These are phyloP conservation scores for Mycena galopus DNA, from an alignment of 768 basidiomycete genomes.

Conservation along the genomic window DNA sequence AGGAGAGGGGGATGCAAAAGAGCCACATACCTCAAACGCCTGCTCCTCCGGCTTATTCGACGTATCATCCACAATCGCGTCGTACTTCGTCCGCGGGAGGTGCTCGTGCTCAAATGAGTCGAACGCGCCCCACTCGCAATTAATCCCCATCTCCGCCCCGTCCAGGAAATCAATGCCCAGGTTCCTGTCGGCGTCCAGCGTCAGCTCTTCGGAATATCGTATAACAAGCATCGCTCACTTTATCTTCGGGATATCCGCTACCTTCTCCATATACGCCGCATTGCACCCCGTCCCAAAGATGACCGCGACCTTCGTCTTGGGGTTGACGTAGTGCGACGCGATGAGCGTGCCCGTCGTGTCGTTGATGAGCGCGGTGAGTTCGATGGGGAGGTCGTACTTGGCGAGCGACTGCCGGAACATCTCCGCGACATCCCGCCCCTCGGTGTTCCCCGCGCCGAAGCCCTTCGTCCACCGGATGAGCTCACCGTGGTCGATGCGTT, in stretches of 20 bases:
- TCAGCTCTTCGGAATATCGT: no score
- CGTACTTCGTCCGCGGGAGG: slow-evolving; percentile 95
- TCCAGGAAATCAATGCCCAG: slow-evolving; percentile 80
- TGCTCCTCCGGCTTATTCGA: slow-evolving; percentile 99
- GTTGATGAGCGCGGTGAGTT: slow-evolving; percentile 91
- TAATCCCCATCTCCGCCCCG: slow-evolving; percentile 88
- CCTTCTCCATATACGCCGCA: slow-evolving; percentile 96
- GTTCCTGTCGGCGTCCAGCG: no score
- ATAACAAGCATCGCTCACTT: no score
- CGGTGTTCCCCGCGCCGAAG: slow-evolving; percentile 91
- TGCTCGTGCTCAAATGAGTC: slow-evolving; percentile 96
- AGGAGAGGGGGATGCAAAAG: slow-evolving; percentile 30
- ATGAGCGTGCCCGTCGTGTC: slow-evolving; percentile 99
- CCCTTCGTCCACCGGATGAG: slow-evolving; percentile 99
- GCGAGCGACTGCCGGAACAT: slow-evolving; percentile 91
- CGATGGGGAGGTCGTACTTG: slow-evolving; percentile 89
- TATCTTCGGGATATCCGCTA: slow-evolving; percentile 91
- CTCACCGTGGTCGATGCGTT: slow-evolving; percentile 91
- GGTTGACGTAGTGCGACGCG: slow-evolving; percentile 96
- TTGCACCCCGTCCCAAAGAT: slow-evolving; percentile 99
- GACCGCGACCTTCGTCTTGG: slow-evolving; percentile 90
- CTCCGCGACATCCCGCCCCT: slow-evolving; percentile 91
- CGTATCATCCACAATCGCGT: slow-evolving; percentile 89
- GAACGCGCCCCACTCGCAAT: slow-evolving; percentile 99
- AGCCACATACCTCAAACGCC: slow-evolving; percentile 93